Conservation (phyloP, 192 early-diverging fungal genomes). For the Gryganskiella cystojenkinii region DNA sequence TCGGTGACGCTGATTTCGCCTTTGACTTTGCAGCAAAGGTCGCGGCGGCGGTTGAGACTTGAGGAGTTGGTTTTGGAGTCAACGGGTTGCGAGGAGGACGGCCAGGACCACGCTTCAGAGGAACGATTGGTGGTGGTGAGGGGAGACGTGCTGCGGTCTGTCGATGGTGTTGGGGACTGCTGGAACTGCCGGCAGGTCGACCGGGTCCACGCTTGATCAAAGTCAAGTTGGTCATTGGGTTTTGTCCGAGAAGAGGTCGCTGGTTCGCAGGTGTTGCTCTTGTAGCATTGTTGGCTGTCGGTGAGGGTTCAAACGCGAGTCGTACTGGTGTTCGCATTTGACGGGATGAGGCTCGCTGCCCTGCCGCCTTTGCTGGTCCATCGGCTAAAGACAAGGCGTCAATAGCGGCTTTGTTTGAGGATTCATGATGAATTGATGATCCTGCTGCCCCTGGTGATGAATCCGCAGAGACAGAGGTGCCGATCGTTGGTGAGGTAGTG, state of each 20-base stretch:
- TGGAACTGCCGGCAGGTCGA: constrained; percentile 16
- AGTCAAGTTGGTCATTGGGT: background rate
- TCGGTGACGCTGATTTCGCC: constrained; percentile 34
- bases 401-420: no score
- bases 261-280: constrained; percentile 39
- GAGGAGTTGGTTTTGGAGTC: background rate
- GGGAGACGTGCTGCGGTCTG: background rate
- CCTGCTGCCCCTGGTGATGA: background rate
- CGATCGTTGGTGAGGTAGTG: constrained; percentile 10
- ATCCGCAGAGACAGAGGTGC: background rate
- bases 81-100: constrained; percentile 46
- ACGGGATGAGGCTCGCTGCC: constrained; percentile 29
- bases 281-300: background rate
- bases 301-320: background rate
- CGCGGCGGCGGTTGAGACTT: background rate
- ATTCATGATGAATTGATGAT: no score
- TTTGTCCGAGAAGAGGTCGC: constrained; percentile 15
- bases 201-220: constrained; percentile 26
- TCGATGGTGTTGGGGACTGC: background rate
- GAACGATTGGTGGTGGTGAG: constrained; percentile 21
- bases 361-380: background rate
- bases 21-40: constrained; percentile 6
- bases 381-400: background rate
- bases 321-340: constrained; percentile 29
- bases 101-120: constrained; percentile 48